Percentiles rank a stretch among this genome's conserved stretches.
Conservation (phyloP, 768 basidiomycete species). For the Mycena venus region DNA sequence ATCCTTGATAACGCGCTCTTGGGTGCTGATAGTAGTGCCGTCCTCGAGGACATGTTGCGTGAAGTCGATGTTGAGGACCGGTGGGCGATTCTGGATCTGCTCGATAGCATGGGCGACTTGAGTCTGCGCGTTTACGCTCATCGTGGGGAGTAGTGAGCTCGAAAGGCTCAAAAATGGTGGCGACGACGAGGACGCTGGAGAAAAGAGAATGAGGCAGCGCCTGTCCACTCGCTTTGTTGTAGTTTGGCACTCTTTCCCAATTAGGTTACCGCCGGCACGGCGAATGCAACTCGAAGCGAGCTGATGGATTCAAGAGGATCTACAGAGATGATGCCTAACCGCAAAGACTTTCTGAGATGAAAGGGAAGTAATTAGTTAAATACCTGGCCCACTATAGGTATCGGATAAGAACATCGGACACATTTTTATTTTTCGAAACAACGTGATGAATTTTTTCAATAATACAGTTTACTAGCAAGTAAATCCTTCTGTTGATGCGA, state of each 20-base stretch:
- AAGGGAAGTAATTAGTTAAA: background rate
- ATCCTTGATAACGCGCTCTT: slow-evolving; percentile 97
- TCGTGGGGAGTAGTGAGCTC: slow-evolving; percentile 37
- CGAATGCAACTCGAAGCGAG: slow-evolving; percentile 1
- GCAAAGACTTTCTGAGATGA: background rate
- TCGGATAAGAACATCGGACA: too few relatives aligned
- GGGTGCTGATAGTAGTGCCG: slow-evolving; percentile 91
- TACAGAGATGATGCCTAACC: background rate
- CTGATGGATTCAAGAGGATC: slow-evolving; percentile 15
- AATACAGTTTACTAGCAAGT: background rate
- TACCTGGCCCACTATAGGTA: background rate
- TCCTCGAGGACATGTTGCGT: slow-evolving; percentile 95
- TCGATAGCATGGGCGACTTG: slow-evolving; percentile 78
- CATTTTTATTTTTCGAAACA: too few relatives aligned
- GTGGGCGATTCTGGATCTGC: slow-evolving; percentile 68
- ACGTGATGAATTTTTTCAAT: too few relatives aligned
- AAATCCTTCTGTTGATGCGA: slow-evolving; percentile 20
- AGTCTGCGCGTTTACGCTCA: slow-evolving; percentile 46
- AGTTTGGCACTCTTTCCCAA: slow-evolving; percentile 2
- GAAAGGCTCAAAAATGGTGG: background rate
- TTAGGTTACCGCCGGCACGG: slow-evolving; percentile 20
- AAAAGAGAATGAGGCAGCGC: slow-evolving; percentile 1
- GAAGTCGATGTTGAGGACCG: slow-evolving; percentile 83
- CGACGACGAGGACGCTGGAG: slow-evolving; percentile 6
- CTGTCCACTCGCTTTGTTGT: slow-evolving; percentile 14